phyloP scores from a whole-genome alignment of 108 stramenopile genomes.

The Pseudonitzschia multistriata region DNA sequence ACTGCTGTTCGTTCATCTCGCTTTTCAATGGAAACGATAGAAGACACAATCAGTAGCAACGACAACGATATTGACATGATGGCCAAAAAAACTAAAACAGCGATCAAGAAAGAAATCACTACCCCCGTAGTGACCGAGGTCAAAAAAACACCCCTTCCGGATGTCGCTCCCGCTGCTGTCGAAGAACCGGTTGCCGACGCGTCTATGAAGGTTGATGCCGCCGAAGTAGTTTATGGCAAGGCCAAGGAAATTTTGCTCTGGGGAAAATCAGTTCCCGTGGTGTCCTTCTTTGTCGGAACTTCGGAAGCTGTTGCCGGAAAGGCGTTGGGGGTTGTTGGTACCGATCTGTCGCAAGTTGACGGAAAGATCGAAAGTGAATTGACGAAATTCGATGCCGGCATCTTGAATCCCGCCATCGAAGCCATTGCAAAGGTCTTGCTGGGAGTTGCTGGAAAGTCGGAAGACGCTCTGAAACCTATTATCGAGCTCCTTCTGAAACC shows the following conservation, averaged over 20 bases:
- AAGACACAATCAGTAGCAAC: not conserved
- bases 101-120: not conserved
- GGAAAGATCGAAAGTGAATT: constrained; percentile 49
- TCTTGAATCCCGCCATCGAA: constrained; percentile 68
- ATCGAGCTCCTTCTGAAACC: constrained; percentile 33
- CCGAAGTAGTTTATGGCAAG: constrained; percentile 51
- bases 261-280: constrained; percentile 66
- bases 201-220: constrained; percentile 40
- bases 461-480: constrained; percentile 56
- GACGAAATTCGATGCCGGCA: constrained; percentile 49
- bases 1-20: not conserved
- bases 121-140: not conserved
- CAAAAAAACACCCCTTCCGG: not conserved
- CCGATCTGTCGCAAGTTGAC: constrained; percentile 41
- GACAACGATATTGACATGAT: not conserved
- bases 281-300: constrained; percentile 52
- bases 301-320: constrained; percentile 69
- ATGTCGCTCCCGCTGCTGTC: too few relatives aligned
- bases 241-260: constrained; percentile 71
- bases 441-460: constrained; percentile 51
- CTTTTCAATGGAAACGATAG: constrained; percentile 11
- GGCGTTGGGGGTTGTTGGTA: constrained; percentile 49
- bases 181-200: not conserved
- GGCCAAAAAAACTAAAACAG: not conserved
- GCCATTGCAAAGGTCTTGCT: constrained; percentile 44